These are phyloP conservation scores for Tetrahymena borealis DNA, from an alignment of 73 alveolate species.

Conservation along the genomic window DNA sequence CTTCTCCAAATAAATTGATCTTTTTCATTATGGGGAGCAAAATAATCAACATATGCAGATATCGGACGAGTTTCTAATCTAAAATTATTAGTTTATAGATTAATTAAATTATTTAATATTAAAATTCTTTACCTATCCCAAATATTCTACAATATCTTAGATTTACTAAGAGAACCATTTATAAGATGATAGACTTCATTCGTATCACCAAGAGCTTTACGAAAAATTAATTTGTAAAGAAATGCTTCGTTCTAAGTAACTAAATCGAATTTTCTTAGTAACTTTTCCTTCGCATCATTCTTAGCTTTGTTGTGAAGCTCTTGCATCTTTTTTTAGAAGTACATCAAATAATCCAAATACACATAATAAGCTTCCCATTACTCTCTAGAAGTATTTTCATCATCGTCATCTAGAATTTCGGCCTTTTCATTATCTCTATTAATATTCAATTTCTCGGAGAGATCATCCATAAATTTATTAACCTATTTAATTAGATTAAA, in stretches of 20 bases:
- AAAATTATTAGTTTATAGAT: neutral
- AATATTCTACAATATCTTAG: neutral
- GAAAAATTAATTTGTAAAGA: conserved; percentile 7
- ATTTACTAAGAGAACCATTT: neutral
- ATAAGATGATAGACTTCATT: conserved; percentile 19
- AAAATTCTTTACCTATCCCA: neutral
- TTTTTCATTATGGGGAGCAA: conserved; percentile 1
- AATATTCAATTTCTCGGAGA: neutral
- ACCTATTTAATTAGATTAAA: neutral
- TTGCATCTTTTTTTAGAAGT: neutral
- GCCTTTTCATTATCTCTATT: conserved; percentile 21
- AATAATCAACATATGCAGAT: conserved; percentile 20
- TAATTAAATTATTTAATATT: neutral
- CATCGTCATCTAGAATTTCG: conserved; percentile 15
- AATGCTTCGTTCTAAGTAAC: conserved; percentile 22
- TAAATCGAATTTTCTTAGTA: neutral
- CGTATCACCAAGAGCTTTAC: conserved; percentile 32
- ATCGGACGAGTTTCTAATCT: conserved; percentile 21
- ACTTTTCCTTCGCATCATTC: conserved; percentile 8
- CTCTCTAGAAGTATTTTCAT: conserved; percentile 10
- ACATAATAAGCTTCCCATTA: conserved; percentile 38
- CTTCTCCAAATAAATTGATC: conserved; percentile 33
- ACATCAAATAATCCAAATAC: conserved; percentile 3
- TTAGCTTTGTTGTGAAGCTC: neutral
- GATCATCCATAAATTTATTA: neutral